Evolutionary conservation across 108 stramenopile species (phyloP).

Genomic region (Asterionellopsis glacialis): DNA sequence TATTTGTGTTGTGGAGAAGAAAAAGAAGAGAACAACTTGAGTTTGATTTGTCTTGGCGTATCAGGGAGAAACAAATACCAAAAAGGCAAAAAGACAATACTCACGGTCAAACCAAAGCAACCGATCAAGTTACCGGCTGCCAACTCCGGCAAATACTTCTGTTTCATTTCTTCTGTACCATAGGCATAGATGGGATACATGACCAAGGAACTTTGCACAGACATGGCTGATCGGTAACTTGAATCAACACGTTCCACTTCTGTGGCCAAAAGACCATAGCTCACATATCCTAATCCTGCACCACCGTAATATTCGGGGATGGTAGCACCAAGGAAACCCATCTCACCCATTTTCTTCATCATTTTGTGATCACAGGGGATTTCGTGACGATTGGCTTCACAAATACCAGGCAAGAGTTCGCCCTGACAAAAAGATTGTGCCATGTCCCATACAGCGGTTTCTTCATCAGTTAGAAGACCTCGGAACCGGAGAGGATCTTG

Average conservation of each 20-base stretch:
- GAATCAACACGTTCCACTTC: slow-evolving; percentile 91
- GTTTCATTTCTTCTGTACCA: slow-evolving; percentile 79
- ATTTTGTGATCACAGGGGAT: slow-evolving; percentile 56
- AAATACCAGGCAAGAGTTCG: slow-evolving; percentile 72
- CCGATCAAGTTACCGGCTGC: slow-evolving; percentile 82
- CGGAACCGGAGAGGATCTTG: slow-evolving; percentile 39
- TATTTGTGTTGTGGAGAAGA: background rate
- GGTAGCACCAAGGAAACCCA: slow-evolving; percentile 90
- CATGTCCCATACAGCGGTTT: slow-evolving; percentile 43
- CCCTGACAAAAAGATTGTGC: slow-evolving; percentile 74
- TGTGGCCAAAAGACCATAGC: slow-evolving; percentile 86
- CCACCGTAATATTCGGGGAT: slow-evolving; percentile 86
- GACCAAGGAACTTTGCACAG: slow-evolving; percentile 89
- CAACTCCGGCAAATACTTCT: slow-evolving; percentile 84
- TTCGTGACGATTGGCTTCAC: slow-evolving; percentile 86
- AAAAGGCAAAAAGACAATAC: slow-evolving; percentile 1
- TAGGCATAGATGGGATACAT: slow-evolving; percentile 96
- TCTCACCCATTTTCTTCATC: slow-evolving; percentile 83
- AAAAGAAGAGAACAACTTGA: too few relatives aligned
- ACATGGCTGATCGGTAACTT: slow-evolving; percentile 88
- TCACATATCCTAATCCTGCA: slow-evolving; percentile 72
- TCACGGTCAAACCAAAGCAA: slow-evolving; percentile 91
- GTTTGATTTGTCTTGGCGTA: too few relatives aligned
- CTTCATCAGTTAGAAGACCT: slow-evolving; percentile 40
- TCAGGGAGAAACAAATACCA: background rate